Base-by-base conservation (phyloP, 306 rosid genomes). In the Astragalus membranaceus region DNA sequence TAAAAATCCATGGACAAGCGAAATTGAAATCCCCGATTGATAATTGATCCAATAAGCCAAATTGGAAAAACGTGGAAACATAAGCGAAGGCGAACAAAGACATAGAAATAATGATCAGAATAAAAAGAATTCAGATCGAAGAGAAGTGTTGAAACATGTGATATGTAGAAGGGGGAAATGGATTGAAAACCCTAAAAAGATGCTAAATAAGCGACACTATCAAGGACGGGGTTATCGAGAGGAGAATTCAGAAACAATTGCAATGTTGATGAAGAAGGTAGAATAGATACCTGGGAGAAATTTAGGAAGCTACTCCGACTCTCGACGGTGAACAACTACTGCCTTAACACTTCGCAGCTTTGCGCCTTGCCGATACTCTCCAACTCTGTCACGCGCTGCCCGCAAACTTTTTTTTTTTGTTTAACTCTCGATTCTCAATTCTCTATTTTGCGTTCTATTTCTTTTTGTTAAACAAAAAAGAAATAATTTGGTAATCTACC, bases 141-240 rank as follows among this genome's bases (percentile, higher is more conserved):
- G n/a, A 48, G 3, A 3, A 23, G 7, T 7, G 15, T 16, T 26
- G 13, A 39, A 62, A 54, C 17, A 51, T 48, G 41, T 5, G 54
- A 4, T 8, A 36, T 3, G 43, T 30, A 33, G 36, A 41, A 52
- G 56, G 17, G 66, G 66, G 14, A 53, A 54, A 54, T n/a, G 56
- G 35, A 57, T 57, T 16, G 69, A 30, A 74, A 82, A 82, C 83
- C 86, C 86, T 78, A 75, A 65, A 16, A 65, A 26, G 66, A 66
- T 41, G 64, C 8, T 6, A 64, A 59, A 43, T 2, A 53, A 35
- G 64, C 6, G 9, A 66, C 4, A 16, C 1, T 13, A 54, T 6
- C 5, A 42, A 3, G 67, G 35, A 46, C 4, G 64, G 9, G 9
- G 9, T 8, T 41, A 0, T 39, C 10, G 12, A 55, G 70, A 53